Evolutionary conservation across 495 filamentous ascomycete genomes (phyloP).

Genomic region (Eremomyces bilateralis): DNA sequence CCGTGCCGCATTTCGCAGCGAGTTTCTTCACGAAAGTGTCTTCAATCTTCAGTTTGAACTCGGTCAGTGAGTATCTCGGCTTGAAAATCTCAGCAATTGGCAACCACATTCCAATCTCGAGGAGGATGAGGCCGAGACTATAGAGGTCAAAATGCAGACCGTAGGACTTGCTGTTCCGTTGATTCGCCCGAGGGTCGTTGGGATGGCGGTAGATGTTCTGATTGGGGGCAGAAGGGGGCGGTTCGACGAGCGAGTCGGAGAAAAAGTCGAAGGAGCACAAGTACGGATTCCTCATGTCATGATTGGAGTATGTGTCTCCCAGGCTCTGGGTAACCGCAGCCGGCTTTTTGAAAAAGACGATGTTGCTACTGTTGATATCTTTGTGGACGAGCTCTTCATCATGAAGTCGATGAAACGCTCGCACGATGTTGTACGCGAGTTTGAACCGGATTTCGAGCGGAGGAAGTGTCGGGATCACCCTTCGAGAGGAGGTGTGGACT

Average conservation of each 20-base stretch:
- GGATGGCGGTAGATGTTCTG: constrained; percentile 58
- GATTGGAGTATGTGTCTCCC: too few species aligned
- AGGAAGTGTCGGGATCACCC: constrained; percentile 24
- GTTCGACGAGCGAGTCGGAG: constrained; percentile 35
- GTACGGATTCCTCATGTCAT: constrained; percentile 43
- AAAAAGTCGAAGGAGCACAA: constrained; percentile 68
- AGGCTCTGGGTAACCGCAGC: constrained; percentile 7
- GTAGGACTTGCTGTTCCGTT: constrained; percentile 12
- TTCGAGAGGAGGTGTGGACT: constrained; percentile 24
- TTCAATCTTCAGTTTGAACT: constrained; percentile 40
- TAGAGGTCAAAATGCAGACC: constrained; percentile 49
- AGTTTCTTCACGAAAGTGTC: constrained; percentile 38
- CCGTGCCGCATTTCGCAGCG: constrained; percentile 20
- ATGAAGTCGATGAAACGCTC: constrained; percentile 55
- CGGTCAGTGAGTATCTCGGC: constrained; percentile 37
- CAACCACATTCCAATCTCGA: constrained; percentile 83
- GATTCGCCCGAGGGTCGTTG: too few species aligned
- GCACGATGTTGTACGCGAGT: constrained; percentile 56
- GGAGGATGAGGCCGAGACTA: constrained; percentile 57
- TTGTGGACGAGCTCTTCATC: constrained; percentile 57
- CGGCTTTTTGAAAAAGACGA: constrained; percentile 45
- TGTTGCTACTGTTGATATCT: constrained; percentile 57
- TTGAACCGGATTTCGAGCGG: constrained; percentile 64
- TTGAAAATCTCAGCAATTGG: constrained; percentile 48
- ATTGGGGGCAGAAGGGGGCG: constrained; percentile 2